Conservation (phyloP, 495 filamentous ascomycete genomes). For the Filosporella fistucella region DNA sequence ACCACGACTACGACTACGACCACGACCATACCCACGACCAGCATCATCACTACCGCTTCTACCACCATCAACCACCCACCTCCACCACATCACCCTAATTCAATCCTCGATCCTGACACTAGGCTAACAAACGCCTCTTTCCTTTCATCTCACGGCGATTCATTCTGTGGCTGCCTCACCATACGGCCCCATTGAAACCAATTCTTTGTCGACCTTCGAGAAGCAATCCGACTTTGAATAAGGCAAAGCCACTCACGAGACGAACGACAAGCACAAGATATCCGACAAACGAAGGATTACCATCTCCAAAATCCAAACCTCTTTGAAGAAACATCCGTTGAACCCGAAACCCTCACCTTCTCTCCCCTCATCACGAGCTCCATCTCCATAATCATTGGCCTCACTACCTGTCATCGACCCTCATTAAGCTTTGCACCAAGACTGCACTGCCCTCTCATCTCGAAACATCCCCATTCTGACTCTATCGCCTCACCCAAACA, state of each 20-base stretch:
- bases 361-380: neutral
- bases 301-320: neutral
- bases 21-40: neutral
- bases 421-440: slow-evolving; percentile 2
- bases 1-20: too few species aligned
- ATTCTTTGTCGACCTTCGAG: slow-evolving; percentile 5
- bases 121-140: too few species aligned
- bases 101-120: too few species aligned
- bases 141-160: too few species aligned
- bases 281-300: neutral
- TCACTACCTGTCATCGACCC: neutral
- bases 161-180: slow-evolving; percentile 6
- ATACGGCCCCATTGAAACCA: slow-evolving; percentile 2
- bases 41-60: too few species aligned
- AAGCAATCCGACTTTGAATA: neutral
- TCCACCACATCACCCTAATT: too few species aligned
- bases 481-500: neutral
- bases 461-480: neutral
- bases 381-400: neutral
- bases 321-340: neutral
- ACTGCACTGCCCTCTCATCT: slow-evolving; percentile 3
- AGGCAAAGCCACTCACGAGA: slow-evolving; percentile 21
- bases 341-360: neutral
- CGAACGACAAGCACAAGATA: neutral
- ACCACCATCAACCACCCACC: too few species aligned